phyloP scores from a whole-genome alignment of 2,329 filamentous ascomycete species.

The Alternaria novae-zelandiae region DNA sequence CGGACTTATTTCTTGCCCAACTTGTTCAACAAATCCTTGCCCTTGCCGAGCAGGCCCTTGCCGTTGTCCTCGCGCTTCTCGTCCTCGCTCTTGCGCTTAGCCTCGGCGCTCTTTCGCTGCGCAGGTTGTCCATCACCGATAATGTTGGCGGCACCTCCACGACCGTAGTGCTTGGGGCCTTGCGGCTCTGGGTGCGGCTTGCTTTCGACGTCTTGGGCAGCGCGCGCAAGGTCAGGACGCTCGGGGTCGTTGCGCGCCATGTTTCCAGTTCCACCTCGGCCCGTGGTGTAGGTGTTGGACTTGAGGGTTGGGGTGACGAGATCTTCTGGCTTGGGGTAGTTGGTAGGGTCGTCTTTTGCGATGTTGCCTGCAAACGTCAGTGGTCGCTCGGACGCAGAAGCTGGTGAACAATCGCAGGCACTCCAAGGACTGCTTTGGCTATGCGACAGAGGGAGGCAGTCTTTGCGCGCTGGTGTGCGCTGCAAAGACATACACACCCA shows the following conservation, averaged over 20 bases:
- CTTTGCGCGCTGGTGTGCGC: not conserved
- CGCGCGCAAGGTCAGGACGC: slow-evolving; percentile 71
- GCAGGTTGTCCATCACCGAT: slow-evolving; percentile 47
- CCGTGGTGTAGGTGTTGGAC: slow-evolving; percentile 83
- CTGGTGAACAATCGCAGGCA: not conserved
- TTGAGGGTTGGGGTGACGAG: slow-evolving; percentile 85
- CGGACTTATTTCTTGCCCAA: slow-evolving; percentile 48
- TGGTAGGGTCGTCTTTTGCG: slow-evolving; percentile 46
- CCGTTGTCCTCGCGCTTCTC: slow-evolving; percentile 17
- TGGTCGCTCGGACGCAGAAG: not conserved
- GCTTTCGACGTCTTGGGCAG: slow-evolving; percentile 81
- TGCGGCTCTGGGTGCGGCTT: slow-evolving; percentile 58
- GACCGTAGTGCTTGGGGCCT: slow-evolving; percentile 70
- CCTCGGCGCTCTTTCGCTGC: slow-evolving; percentile 37
- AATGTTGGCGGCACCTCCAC: slow-evolving; percentile 76
- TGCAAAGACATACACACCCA: not conserved
- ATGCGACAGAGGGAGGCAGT: not conserved
- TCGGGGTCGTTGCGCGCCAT: slow-evolving; percentile 79
- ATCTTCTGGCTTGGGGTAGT: slow-evolving; percentile 58
- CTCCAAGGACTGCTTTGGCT: not conserved
- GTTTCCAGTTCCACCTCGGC: slow-evolving; percentile 86
- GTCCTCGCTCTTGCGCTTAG: slow-evolving; percentile 35
- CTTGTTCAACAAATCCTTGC: slow-evolving; percentile 58
- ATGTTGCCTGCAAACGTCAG: slow-evolving; percentile 54
- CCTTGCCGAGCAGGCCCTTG: slow-evolving; percentile 58